Percentiles rank a stretch among this genome's conserved stretches.
phyloP scores from a whole-genome alignment of 2,329 filamentous ascomycete species.

The Rugonectria rugulosa region DNA sequence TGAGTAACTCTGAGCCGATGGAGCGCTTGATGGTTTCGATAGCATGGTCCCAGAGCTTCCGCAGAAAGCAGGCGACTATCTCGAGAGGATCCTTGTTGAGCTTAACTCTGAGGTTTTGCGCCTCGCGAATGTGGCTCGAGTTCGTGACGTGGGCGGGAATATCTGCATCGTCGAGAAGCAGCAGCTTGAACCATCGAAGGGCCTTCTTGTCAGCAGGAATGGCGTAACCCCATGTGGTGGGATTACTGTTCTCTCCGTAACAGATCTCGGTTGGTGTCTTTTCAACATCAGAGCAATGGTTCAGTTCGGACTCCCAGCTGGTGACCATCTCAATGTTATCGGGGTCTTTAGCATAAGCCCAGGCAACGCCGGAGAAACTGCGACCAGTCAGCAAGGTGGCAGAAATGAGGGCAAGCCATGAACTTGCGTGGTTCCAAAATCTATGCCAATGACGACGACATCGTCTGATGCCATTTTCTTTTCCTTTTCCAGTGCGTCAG shows the following conservation, averaged over 20 bases:
- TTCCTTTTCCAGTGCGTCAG: neutral
- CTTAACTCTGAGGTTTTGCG: neutral
- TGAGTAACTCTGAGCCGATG: conserved; percentile 31
- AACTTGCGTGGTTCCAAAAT: conserved; percentile 56
- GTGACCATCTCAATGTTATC: conserved; percentile 42
- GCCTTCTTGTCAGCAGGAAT: conserved; percentile 33
- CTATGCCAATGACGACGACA: conserved; percentile 49
- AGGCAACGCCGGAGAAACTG: conserved; percentile 52
- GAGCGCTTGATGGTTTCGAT: conserved; percentile 36
- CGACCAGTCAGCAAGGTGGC: neutral
- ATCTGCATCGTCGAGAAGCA: conserved; percentile 45
- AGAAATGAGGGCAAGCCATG: neutral
- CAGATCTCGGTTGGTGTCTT: conserved; percentile 43
- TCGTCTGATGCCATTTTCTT: conserved; percentile 13
- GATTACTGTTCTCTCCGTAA: neutral
- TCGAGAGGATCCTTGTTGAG: conserved; percentile 36
- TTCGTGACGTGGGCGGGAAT: conserved; percentile 30
- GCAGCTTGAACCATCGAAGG: conserved; percentile 52
- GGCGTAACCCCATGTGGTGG: conserved; percentile 43
- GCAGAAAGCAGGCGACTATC: conserved; percentile 43
- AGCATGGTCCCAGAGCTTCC: conserved; percentile 42
- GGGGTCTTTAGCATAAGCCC: conserved; percentile 41
- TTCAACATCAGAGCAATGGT: conserved; percentile 37
- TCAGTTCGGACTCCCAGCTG: conserved; percentile 36
- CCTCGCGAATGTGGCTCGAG: conserved; percentile 31